Percentiles rank a stretch among this genome's conserved stretches.
phyloP scores from a whole-genome alignment of 1,284 basidiomycete species.

The Hemileia vastatrix region DNA sequence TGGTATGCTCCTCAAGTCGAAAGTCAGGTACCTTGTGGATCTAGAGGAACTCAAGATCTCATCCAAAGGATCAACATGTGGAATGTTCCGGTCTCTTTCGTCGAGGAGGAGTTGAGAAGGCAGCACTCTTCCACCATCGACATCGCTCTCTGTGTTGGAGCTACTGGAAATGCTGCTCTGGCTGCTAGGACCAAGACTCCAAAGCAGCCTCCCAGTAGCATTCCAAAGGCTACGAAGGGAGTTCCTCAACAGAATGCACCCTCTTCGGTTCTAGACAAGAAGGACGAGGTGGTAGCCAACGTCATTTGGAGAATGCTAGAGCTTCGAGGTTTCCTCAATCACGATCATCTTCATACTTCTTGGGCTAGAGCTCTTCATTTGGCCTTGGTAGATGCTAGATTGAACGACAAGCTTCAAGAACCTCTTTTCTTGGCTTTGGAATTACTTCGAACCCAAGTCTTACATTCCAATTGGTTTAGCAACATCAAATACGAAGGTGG shows the following conservation, averaged over 20 bases:
- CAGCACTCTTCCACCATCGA: constrained; percentile 42
- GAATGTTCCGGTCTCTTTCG: constrained; percentile 37
- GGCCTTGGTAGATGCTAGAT: constrained; percentile 61
- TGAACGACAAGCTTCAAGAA: constrained; percentile 98
- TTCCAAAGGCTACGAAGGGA: background rate
- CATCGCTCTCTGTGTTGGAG: constrained; percentile 39
- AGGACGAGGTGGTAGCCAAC: constrained; percentile 44
- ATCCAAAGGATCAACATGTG: constrained; percentile 35
- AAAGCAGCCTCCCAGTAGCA: no score
- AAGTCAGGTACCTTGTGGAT: background rate
- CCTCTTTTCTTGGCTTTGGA: constrained; percentile 84
- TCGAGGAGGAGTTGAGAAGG: constrained; percentile 40
- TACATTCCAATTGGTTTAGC: constrained; percentile 86
- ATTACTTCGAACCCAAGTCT: constrained; percentile 81
- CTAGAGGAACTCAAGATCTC: constrained; percentile 33
- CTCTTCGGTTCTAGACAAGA: constrained; percentile 32
- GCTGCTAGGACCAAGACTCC: constrained; percentile 35
- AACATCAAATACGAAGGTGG: constrained; percentile 78
- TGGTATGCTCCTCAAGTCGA: constrained; percentile 27
- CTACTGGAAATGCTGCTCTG: constrained; percentile 34
- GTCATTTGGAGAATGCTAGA: constrained; percentile 41
- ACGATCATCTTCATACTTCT: constrained; percentile 41
- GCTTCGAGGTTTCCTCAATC: no score
- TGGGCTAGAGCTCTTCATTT: constrained; percentile 79
- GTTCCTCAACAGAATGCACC: background rate